Evolutionary conservation across 768 basidiomycete genomes (phyloP), one percentile per base, ranked within the genome.

Genomic region (Phaeolepiota aurea): DNA sequence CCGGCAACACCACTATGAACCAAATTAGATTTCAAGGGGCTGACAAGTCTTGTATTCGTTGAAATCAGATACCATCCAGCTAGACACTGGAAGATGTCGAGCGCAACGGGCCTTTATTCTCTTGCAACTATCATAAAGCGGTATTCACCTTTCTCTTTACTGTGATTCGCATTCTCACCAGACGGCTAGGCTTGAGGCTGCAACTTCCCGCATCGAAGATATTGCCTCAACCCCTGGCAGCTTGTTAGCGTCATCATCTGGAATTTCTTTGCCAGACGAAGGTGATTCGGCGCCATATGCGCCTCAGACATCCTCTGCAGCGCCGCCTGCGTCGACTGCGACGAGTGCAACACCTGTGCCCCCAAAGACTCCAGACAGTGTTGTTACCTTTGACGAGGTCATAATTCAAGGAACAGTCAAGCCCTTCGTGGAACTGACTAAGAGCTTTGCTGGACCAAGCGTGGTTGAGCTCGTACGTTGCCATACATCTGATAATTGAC

Each of bases 151-250:
- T 30, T 20, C n/a, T 16, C 32, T 37, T n/a, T 28, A 7, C 7
- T 15, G 44, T 30, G 30, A 38, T 44, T 41, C 38, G 23, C 39
- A 43, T 44, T 13, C 41, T 44, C 69, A 75, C 35, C 33, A n/a
- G n/a, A n/a, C n/a, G n/a, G n/a, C 20, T 54, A 92, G 92, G 48
- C 76, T 91, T 38, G 87, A 93, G 70, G 96, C 96, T 18, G 88
- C 91, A 5, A 92, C 90, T 4, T 88, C 87, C 32, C 79, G 96
- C 22, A 77, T 99, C 23, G 96, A 99, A 62, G 96, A 99, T 55
- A 68, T 91, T 45, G 83, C 84, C 25, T 68, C 73, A 30, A 66
- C 74, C 12, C 9, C 32, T 7, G 32, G 31, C 11, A 25, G 14
- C 15, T 18, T 20, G 5, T 10, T 22, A 5, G 28, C 20, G 5